These are phyloP conservation scores for Nitzschia sp. DNA, from an alignment of 108 stramenopile species.

Conservation along the genomic window DNA sequence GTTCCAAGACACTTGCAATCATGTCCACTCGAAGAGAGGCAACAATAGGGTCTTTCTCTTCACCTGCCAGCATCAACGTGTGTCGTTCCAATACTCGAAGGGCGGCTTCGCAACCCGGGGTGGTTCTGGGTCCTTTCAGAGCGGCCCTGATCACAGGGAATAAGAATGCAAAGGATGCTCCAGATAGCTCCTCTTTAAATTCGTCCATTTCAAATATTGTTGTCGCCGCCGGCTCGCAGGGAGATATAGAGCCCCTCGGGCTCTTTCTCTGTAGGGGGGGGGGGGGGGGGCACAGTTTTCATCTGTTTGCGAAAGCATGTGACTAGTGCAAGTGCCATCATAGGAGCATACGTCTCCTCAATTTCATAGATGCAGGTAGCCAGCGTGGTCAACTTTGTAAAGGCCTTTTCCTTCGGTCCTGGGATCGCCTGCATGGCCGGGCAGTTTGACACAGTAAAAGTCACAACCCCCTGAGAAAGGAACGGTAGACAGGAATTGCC, in stretches of 20 bases:
- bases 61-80: slow-evolving; percentile 61
- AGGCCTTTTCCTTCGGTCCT: slow-evolving; percentile 38
- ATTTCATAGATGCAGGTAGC: slow-evolving; percentile 87
- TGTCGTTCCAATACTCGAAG: slow-evolving; percentile 78
- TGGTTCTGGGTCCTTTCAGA: slow-evolving; percentile 76
- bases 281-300: too few species aligned
- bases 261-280: background rate
- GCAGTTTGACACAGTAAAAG: slow-evolving; percentile 52
- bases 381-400: slow-evolving; percentile 62
- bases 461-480: slow-evolving; percentile 48
- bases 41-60: slow-evolving; percentile 49
- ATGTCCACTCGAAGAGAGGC: slow-evolving; percentile 72
- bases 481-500: slow-evolving; percentile 77
- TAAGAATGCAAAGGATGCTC: slow-evolving; percentile 78
- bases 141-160: slow-evolving; percentile 82
- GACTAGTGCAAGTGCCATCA: slow-evolving; percentile 63
- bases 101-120: slow-evolving; percentile 81
- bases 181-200: slow-evolving; percentile 75
- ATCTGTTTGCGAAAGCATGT: slow-evolving; percentile 42
- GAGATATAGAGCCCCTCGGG: slow-evolving; percentile 27
- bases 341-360: slow-evolving; percentile 70
- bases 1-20: slow-evolving; percentile 66
- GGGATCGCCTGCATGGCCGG: slow-evolving; percentile 35
- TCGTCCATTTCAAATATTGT: slow-evolving; percentile 83
- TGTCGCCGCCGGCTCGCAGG: slow-evolving; percentile 74